Base-by-base conservation (phyloP, 768 basidiomycete species). In the Tricholoma sp. region DNA sequence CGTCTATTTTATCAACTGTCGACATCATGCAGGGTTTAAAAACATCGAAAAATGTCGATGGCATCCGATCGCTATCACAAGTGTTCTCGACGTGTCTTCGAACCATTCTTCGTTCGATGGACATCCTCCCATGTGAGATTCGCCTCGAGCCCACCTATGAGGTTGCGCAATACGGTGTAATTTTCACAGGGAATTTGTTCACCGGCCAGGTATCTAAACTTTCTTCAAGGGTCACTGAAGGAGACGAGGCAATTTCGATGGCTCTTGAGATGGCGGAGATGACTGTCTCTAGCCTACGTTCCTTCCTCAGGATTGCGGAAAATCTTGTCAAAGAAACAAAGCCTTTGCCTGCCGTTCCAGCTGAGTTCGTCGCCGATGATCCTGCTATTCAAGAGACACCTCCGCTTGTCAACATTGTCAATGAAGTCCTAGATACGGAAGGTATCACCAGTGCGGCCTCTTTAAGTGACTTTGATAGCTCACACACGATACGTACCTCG, bases 1-100 rank as follows among this genome's bases (percentile, higher is more conserved):
- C 75, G 0, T 71, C 74, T 1, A 72, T 78, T 53, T 49, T 73
- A 52, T 56, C 58, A 12, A 64, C 72, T 3, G 59, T 68, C 19
- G 61, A 60, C 0, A 61, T 69, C 52, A 68, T 78, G 49, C 65
- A 57, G 51, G 50, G 49, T 19, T 50, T 70, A 8, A 56, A 64
- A 11, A 61, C 62, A 14, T 59, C 67, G 1, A 49, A 32, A 1
- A 53, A 56, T 19, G 27, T 58, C 12, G 37, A 41, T 9, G 18
- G 31, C 51, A 43, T 64, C 0, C 57, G 45, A 34, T 21, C 62
- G 0, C 61, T 67, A 24, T 52, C 60, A 8, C 58, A 57, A n/a
- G 55, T 66, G 14, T 64, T 69, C 52, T 58, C 56, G 19, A 52
- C 55, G 3, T 60, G 59, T 50, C 54, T 67, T 32, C 50, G 50